A percentile compares a stretch with the other conserved stretches of the same genome.
Evolutionary conservation across 108 stramenopile species (phyloP).

Genomic region (Aurantiochytrium sp.): DNA sequence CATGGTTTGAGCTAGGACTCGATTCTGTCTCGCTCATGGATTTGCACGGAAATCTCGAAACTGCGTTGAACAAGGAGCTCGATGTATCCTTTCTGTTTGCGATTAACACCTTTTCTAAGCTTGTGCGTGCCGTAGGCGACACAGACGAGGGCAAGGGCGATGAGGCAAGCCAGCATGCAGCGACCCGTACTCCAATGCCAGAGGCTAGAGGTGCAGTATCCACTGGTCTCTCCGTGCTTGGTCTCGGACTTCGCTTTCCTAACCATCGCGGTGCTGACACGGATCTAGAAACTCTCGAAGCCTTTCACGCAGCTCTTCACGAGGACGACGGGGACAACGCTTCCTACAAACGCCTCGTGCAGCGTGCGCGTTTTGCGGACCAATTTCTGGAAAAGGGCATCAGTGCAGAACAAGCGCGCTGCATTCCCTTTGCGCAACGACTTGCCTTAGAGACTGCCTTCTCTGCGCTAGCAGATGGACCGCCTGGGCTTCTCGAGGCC

Average conservation of each 20-base stretch:
- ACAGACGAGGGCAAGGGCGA: neutral
- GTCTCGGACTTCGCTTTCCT: neutral
- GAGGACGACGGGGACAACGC: neutral
- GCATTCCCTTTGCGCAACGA: neutral
- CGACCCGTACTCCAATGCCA: too few relatives aligned
- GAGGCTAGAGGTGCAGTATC: too few relatives aligned
- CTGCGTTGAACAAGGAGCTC: neutral
- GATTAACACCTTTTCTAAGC: neutral
- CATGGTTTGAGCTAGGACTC: neutral
- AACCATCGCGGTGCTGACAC: neutral
- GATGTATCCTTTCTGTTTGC: neutral
- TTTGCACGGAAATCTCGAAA: neutral
- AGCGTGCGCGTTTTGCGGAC: neutral
- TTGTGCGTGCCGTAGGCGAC: neutral
- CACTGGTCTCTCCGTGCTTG: neutral
- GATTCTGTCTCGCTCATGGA: slow-evolving; percentile 10
- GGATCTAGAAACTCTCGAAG: neutral
- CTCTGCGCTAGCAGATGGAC: neutral
- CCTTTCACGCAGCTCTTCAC: neutral
- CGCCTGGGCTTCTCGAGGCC: neutral
- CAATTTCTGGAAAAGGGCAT: neutral
- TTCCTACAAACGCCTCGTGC: neutral
- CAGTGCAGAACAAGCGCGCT: neutral
- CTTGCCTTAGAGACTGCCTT: neutral
- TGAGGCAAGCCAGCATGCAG: neutral